Evolutionary conservation across 208 protist species (phyloP).

Genomic region (Acanthamoeba castellanii): DNA sequence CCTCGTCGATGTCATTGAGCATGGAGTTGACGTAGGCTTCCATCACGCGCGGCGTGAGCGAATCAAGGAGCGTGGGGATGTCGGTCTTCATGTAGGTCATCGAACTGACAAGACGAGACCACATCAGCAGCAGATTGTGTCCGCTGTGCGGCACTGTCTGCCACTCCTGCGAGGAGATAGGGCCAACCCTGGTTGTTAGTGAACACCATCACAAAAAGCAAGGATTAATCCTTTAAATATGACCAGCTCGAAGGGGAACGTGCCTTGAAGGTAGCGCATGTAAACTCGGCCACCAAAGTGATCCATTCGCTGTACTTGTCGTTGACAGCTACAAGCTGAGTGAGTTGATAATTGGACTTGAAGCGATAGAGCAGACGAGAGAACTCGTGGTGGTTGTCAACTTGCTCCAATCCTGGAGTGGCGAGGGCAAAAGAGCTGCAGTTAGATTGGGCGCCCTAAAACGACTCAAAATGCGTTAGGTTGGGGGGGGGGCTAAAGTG

Average conservation of each 20-base stretch:
- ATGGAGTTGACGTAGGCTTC: slow-evolving; percentile 81
- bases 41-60: slow-evolving; percentile 80
- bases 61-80: slow-evolving; percentile 77
- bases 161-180: not conserved
- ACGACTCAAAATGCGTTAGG: too few relatives aligned
- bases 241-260: not conserved
- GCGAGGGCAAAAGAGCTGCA: not conserved
- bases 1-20: slow-evolving; percentile 68
- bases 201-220: not conserved
- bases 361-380: slow-evolving; percentile 87
- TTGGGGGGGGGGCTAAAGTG: too few relatives aligned
- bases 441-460: not conserved
- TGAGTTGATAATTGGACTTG: slow-evolving; percentile 90
- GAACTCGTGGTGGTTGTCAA: slow-evolving; percentile 90
- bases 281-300: slow-evolving; percentile 85
- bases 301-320: slow-evolving; percentile 87
- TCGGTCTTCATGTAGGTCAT: slow-evolving; percentile 84
- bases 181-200: not conserved
- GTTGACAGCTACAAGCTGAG: slow-evolving; percentile 79
- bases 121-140: slow-evolving; percentile 87
- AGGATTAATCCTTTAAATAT: too few relatives aligned
- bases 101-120: slow-evolving; percentile 86
- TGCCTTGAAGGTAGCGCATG: slow-evolving; percentile 82
- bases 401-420: slow-evolving; percentile 79
- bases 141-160: slow-evolving; percentile 76